Percentiles rank a stretch among this genome's conserved stretches.
Conservation (phyloP, 164 flowering plant genomes). For the Buxus sempervirens region DNA sequence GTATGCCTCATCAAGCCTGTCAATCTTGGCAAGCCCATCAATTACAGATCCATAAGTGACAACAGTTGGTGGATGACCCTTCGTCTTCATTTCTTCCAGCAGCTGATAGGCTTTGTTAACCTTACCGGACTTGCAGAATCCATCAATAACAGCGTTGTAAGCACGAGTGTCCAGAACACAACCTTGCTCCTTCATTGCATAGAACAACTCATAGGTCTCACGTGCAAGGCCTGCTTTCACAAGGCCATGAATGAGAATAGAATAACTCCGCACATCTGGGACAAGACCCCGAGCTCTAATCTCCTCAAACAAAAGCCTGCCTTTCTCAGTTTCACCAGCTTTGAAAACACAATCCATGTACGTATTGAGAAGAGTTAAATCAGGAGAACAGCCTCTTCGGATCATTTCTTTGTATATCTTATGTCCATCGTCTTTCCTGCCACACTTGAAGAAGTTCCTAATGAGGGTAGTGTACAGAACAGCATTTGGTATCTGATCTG, state of each 20-base stretch:
- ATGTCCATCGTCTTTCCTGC: constrained; percentile 67
- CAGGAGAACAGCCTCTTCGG: constrained; percentile 42
- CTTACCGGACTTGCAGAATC: constrained; percentile 72
- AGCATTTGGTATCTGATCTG: constrained; percentile 37
- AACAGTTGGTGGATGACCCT: constrained; percentile 51
- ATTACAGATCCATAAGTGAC: constrained; percentile 71
- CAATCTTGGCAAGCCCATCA: constrained; percentile 71
- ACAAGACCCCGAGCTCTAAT: constrained; percentile 45
- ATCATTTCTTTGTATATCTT: constrained; percentile 71
- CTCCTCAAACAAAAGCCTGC: constrained; percentile 53
- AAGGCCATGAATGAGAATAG: constrained; percentile 62
- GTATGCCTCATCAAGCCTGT: constrained; percentile 77
- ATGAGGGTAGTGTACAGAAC: constrained; percentile 62
- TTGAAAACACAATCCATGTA: constrained; percentile 80
- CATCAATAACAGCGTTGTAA: constrained; percentile 61
- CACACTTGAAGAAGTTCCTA: constrained; percentile 51
- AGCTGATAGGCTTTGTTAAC: constrained; percentile 67
- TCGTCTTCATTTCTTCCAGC: constrained; percentile 64
- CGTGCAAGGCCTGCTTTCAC: constrained; percentile 61
- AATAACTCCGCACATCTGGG: constrained; percentile 62
- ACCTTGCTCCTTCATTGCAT: constrained; percentile 66
- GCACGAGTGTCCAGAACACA: constrained; percentile 57
- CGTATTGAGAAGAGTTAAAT: constrained; percentile 54
- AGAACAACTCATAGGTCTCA: constrained; percentile 51
- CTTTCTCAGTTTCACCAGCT: constrained; percentile 64